Conservation (phyloP, 1,284 basidiomycete species). For the Trichosporon asahii region DNA sequence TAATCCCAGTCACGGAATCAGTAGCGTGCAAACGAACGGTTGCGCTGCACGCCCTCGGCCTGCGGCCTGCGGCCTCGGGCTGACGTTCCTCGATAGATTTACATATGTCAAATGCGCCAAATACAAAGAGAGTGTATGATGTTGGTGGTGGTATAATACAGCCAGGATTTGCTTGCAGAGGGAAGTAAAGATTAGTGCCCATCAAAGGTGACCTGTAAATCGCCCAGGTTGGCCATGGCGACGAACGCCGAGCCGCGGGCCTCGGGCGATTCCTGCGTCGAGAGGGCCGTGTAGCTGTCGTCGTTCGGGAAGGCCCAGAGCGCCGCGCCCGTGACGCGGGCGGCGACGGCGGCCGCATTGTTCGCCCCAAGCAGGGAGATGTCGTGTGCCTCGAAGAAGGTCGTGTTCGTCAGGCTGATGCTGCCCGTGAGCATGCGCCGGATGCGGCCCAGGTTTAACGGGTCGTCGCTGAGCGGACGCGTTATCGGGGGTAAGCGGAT, state of each 20-base stretch:
- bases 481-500: constrained; percentile 32
- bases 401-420: constrained; percentile 27
- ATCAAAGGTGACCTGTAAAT: constrained; percentile 42
- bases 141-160: not conserved
- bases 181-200: constrained; percentile 24
- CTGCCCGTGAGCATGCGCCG: constrained; percentile 29
- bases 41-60: too few relatives aligned
- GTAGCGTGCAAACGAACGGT: too few relatives aligned
- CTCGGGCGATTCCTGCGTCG: constrained; percentile 23
- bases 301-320: constrained; percentile 27
- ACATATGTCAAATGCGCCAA: constrained; percentile 7
- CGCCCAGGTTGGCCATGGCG: constrained; percentile 37
- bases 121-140: constrained; percentile 7
- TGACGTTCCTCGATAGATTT: not conserved
- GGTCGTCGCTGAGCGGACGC: constrained; percentile 25
- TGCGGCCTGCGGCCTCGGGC: too few relatives aligned
- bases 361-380: constrained; percentile 27
- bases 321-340: constrained; percentile 34
- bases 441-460: constrained; percentile 23
- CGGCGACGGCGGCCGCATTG: constrained; percentile 15
- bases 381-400: constrained; percentile 27
- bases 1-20: too few relatives aligned
- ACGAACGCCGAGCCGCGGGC: constrained; percentile 32
- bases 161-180: not conserved
- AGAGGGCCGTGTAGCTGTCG: constrained; percentile 2